A percentile compares a stretch with the other conserved stretches of the same genome.
Evolutionary conservation across 148 eudicot genomes (phyloP).

Genomic region (Selenicereus undatus): DNA sequence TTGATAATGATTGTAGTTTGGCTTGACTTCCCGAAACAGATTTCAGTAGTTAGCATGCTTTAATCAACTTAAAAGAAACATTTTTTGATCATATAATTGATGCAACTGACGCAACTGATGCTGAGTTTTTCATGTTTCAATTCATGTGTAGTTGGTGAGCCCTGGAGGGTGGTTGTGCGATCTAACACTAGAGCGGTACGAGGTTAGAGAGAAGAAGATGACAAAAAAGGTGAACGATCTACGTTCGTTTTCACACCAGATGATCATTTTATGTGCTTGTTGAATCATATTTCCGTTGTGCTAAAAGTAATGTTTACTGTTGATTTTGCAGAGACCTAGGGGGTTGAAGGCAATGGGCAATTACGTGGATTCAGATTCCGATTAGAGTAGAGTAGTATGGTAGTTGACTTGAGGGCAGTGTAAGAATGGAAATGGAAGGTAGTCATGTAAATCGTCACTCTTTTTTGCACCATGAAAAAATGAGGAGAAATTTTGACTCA

Average conservation of each 20-base stretch:
- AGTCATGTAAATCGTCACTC: conserved; percentile 16
- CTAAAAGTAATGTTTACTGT: not conserved
- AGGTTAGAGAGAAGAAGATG: conserved; percentile 80
- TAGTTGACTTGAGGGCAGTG: not conserved
- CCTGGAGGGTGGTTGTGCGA: conserved; percentile 82
- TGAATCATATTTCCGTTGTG: too few relatives aligned
- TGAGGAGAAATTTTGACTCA: not conserved
- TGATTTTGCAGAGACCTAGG: conserved; percentile 64
- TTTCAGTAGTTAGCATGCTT: not conserved
- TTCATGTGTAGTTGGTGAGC: conserved; percentile 53
- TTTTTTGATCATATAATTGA: not conserved
- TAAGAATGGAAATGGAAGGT: conserved; percentile 14
- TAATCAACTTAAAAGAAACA: not conserved
- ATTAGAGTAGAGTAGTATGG: conserved; percentile 22
- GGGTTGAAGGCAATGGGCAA: conserved; percentile 95
- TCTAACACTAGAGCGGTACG: conserved; percentile 71
- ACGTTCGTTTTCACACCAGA: not conserved
- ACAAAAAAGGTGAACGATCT: conserved; percentile 56
- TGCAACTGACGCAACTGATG: not conserved
- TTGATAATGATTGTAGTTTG: not conserved
- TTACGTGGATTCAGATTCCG: conserved; percentile 80
- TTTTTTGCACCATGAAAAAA: conserved; percentile 3
- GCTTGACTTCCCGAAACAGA: not conserved
- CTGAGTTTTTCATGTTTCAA: not conserved
- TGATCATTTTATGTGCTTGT: not conserved